Base-by-base conservation (phyloP, 2,329 filamentous ascomycete species). In the Cercospora nicotianae region DNA sequence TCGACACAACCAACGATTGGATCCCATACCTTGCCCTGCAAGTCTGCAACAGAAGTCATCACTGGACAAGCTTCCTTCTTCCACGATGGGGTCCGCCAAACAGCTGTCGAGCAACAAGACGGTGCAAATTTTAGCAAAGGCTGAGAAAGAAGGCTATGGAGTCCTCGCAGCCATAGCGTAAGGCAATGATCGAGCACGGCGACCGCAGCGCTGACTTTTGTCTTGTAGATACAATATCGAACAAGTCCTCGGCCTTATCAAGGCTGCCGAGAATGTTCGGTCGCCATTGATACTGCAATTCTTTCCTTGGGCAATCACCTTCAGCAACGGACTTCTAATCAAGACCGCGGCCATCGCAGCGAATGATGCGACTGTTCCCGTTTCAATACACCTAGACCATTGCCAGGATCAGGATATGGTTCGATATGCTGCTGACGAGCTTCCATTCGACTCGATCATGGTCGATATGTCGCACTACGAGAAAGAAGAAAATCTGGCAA, bases 391-490 rank as follows among this genome's bases (percentile, higher is more conserved):
- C 64, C 69, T 78, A 12, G 76, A 78, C 62, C 76, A 77, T 65
- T 70, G 68, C 53, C 73, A 76, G 48, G 68, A 72, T 23, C 69
- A 72, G 18, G 69, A 68, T 8, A 69, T 75, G 65, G 64, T 70
- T 63, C 36, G 68, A 26, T 51, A 65, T 28, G 74, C 65, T 10
- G 75, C 74, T 9, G 70, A 69, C 69, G 73, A 59, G 63, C 68
- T 63, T 7, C 68, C 73, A 5, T 77, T 78, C 31, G 75, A 78
- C 31, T 71, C 70, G 7, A 77, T 78, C 63, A 78, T 78, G 76
- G 72, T 77, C 7, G 77, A 78, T 68, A 78, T 77, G 76, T 74
- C 70, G n/a, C 75, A 78, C 63, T 73, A 77, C 63, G 75, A 77
- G 55, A 74, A 74, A 60, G 73, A 70, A 23, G 76, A 77, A 65